phyloP scores from a whole-genome alignment of 192 early-diverging fungal genomes.

The Umbelopsis ramanniana region DNA sequence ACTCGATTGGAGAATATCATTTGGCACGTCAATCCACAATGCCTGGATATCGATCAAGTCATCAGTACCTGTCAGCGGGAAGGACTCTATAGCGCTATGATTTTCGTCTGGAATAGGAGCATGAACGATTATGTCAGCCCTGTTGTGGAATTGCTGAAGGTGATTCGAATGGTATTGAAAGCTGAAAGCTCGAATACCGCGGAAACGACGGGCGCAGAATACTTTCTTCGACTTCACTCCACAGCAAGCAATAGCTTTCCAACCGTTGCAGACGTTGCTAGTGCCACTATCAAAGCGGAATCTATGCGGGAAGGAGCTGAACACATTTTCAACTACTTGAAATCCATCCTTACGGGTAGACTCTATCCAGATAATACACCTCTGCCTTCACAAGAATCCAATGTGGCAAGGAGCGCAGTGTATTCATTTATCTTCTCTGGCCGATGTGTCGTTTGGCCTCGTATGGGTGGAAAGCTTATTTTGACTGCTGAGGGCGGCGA shows the following conservation, averaged over 20 bases:
- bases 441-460: slow-evolving; percentile 64
- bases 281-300: slow-evolving; percentile 16
- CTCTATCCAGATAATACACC: slow-evolving; percentile 53
- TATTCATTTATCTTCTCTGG: slow-evolving; percentile 68
- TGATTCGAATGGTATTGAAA: slow-evolving; percentile 52
- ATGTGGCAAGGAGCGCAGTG: slow-evolving; percentile 54
- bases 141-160: slow-evolving; percentile 56
- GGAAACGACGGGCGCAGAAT: background rate
- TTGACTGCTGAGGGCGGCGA: slow-evolving; percentile 57
- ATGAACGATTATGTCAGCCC: slow-evolving; percentile 66
- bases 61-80: slow-evolving; percentile 58
- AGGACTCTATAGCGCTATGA: slow-evolving; percentile 58
- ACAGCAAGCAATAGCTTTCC: background rate
- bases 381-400: slow-evolving; percentile 44
- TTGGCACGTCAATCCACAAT: slow-evolving; percentile 59
- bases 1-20: slow-evolving; percentile 56
- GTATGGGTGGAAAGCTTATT: slow-evolving; percentile 53
- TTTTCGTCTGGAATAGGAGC: slow-evolving; percentile 65
- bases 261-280: slow-evolving; percentile 12
- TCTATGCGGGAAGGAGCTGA: slow-evolving; percentile 41
- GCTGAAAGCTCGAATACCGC: background rate
- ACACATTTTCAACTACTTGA: slow-evolving; percentile 58
- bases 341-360: slow-evolving; percentile 51
- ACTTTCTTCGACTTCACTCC: background rate
- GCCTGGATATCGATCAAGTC: slow-evolving; percentile 62